These are phyloP conservation scores for Microsporum canis DNA, from an alignment of 2,329 filamentous ascomycete species.

Conservation along the genomic window DNA sequence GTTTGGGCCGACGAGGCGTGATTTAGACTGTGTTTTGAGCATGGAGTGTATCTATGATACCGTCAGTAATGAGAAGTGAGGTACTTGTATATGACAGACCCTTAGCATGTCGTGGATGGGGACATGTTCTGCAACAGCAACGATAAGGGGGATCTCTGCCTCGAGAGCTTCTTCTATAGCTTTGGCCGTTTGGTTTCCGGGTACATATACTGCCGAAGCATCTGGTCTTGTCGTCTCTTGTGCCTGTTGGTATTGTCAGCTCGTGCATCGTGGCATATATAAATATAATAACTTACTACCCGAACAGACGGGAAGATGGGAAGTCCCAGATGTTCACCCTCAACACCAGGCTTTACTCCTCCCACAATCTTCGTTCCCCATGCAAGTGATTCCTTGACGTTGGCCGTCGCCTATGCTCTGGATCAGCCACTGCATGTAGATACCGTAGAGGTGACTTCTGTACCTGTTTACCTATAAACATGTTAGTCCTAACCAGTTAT, in stretches of 20 bases:
- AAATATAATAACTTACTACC: slow-evolving; percentile 31
- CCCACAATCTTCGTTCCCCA: slow-evolving; percentile 75
- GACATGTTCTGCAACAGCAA: slow-evolving; percentile 70
- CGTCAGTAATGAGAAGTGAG: neutral
- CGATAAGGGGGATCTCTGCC: slow-evolving; percentile 64
- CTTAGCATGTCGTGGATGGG: slow-evolving; percentile 67
- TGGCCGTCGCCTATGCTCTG: slow-evolving; percentile 51
- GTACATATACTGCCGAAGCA: slow-evolving; percentile 69
- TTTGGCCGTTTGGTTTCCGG: slow-evolving; percentile 58
- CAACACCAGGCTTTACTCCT: slow-evolving; percentile 60
- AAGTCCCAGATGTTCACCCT: slow-evolving; percentile 59
- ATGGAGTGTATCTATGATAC: slow-evolving; percentile 51
- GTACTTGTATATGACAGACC: slow-evolving; percentile 28
- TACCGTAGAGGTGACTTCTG: neutral
- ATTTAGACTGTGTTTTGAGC: slow-evolving; percentile 58
- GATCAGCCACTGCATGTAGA: neutral
- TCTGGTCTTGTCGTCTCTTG: slow-evolving; percentile 61
- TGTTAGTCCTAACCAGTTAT: neutral
- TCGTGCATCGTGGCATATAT: neutral
- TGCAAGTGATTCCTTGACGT: slow-evolving; percentile 62
- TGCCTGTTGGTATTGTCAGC: slow-evolving; percentile 37
- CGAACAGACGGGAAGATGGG: slow-evolving; percentile 59
- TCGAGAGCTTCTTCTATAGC: slow-evolving; percentile 73
- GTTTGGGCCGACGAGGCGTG: slow-evolving; percentile 67
- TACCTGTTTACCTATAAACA: slow-evolving; percentile 12